Conservation (phyloP, 2,329 filamentous ascomycete genomes). For the Thielaviopsis populi region DNA sequence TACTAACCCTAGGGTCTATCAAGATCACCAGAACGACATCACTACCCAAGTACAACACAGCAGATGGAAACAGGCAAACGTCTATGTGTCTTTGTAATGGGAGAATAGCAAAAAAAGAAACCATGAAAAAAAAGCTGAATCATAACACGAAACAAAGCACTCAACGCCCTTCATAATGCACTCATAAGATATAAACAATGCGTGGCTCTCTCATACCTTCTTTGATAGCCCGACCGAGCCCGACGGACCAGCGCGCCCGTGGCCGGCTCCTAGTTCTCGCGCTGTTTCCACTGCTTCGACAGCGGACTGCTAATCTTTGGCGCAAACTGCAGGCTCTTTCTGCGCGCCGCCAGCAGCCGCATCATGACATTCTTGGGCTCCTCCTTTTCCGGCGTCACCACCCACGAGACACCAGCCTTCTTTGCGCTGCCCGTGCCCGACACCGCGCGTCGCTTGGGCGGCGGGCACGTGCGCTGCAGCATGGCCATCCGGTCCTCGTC, state of each 20-base stretch:
- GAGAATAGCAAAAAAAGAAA: neutral
- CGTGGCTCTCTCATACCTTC: neutral
- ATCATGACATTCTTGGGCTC: constrained; percentile 40
- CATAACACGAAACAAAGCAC: neutral
- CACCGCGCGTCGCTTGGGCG: constrained; percentile 15
- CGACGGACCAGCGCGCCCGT: too few relatives aligned
- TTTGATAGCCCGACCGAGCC: too few relatives aligned
- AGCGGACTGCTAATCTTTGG: constrained; percentile 62
- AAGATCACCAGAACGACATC: too few relatives aligned
- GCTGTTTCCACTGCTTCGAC: constrained; percentile 37
- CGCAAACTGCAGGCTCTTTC: constrained; percentile 65
- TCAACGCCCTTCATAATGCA: neutral
- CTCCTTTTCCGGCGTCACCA: constrained; percentile 35
- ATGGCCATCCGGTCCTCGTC: constrained; percentile 7
- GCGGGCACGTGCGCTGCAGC: constrained; percentile 30
- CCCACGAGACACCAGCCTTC: constrained; percentile 22
- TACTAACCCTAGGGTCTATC: too few relatives aligned
- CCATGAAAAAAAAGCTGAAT: neutral
- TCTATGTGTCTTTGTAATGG: neutral
- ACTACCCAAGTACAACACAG: neutral
- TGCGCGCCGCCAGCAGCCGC: constrained; percentile 53
- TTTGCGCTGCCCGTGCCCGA: constrained; percentile 18
- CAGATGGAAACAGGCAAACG: neutral
- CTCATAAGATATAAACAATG: constrained; percentile 1
- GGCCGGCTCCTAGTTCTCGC: neutral